Percentiles rank a stretch among this genome's conserved stretches.
These are phyloP conservation scores for Ophiocordyceps robertsii DNA, from an alignment of 2,329 filamentous ascomycete species.

Conservation along the genomic window DNA sequence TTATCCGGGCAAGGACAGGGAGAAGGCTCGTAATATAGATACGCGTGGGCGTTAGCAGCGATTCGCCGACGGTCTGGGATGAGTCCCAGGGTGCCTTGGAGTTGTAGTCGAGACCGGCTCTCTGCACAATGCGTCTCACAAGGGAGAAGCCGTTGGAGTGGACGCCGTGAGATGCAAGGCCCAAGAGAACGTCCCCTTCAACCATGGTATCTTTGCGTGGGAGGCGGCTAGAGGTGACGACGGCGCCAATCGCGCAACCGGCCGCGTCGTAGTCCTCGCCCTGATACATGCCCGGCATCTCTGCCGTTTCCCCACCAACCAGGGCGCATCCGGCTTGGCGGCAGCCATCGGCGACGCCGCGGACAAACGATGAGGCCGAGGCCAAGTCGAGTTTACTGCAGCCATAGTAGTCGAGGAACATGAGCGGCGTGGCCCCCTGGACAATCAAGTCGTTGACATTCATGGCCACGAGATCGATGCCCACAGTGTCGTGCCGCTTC, in stretches of 20 bases:
- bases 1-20: conserved; percentile 54
- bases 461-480: conserved; percentile 96
- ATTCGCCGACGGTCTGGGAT: conserved; percentile 51
- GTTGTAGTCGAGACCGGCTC: conserved; percentile 56
- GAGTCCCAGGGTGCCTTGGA: conserved; percentile 65
- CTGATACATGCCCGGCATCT: conserved; percentile 94
- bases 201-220: conserved; percentile 66
- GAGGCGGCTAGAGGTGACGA: conserved; percentile 55
- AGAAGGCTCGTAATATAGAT: conserved; percentile 86
- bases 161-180: conserved; percentile 70
- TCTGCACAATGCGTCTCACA: conserved; percentile 77
- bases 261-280: conserved; percentile 86
- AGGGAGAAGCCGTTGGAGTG: conserved; percentile 98
- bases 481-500: conserved; percentile 84
- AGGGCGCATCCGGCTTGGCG: conserved; percentile 74
- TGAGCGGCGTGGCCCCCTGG: conserved; percentile 85
- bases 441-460: conserved; percentile 97
- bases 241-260: conserved; percentile 77
- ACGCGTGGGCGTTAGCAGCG: conserved; percentile 74
- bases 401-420: conserved; percentile 97
- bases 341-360: conserved; percentile 82
- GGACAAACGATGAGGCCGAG: conserved; percentile 72
- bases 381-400: conserved; percentile 76
- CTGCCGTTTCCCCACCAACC: conserved; percentile 93
- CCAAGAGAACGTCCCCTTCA: conserved; percentile 73